Base-by-base conservation (phyloP, 2,329 filamentous ascomycete genomes). In the Xylaria sp. region DNA sequence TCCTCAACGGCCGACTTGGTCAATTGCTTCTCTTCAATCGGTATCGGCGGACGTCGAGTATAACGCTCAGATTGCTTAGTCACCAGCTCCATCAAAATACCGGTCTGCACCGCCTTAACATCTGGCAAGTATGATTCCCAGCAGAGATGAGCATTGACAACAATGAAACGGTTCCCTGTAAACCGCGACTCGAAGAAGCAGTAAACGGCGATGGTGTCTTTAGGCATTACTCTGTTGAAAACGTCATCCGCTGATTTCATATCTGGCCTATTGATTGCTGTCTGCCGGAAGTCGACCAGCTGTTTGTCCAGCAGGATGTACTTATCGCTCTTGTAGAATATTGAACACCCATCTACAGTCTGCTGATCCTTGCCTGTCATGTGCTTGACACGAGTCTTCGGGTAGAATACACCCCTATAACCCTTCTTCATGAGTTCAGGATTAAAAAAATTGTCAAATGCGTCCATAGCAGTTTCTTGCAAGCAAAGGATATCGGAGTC, bases 161-260 rank as follows among this genome's bases (percentile, higher is more conserved):
- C 90, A 71, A 99, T 97, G 76, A 98, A 84, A 65, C 96, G 90
- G 15, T 93, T 90, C n/a, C 96, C 96, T 0, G 95, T 97, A 69
- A 88, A 84, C 44, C 95, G 89, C 76, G 97, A 97, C 81, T 99
- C 96, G 71, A 99, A 89, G 83, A 98, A 97, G 65, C 92, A 90
- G 57, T 97, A 89, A 57, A 97, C 91, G 17, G 92, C 96, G 80
- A 99, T 97, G 79, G 98, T 95, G 84, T 99, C 96, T 82, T 96
- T 93, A 69, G 95, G 94, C 96, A 97, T 98, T 69, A 99, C 92
- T 33, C 96, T 92, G 80, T 99, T 99, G 86, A 97, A 98, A 66
- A 98, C 95, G 76, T 99, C 96, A 78, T 97, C 93, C 76, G 97
- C 93, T 65, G 94, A 93, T 83, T 98, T 98, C 89, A 97, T 97